Evolutionary conservation across 1,139 yeast species (phyloP).

Genomic region (Yamadazyma spencermartinsiae): DNA sequence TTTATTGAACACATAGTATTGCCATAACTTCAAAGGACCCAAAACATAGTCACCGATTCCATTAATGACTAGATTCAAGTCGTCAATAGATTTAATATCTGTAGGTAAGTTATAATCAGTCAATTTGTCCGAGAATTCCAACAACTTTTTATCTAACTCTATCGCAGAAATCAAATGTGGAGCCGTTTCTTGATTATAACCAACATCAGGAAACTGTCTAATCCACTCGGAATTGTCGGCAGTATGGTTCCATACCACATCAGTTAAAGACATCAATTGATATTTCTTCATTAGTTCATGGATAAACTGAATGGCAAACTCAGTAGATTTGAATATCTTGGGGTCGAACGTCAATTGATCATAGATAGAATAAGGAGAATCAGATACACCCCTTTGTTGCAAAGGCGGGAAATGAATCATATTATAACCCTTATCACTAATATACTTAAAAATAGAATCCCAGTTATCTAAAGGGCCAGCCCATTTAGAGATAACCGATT

Average conservation of each 20-base stretch:
- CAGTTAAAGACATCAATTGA: constrained; percentile 76
- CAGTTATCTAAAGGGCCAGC: constrained; percentile 68
- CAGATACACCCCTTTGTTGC: constrained; percentile 82
- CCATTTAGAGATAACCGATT: constrained; percentile 90
- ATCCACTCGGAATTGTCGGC: constrained; percentile 90
- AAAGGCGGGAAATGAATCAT: constrained; percentile 96
- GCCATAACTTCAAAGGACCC: constrained; percentile 75
- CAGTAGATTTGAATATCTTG: constrained; percentile 49
- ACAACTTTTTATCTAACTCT: constrained; percentile 70
- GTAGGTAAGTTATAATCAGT: constrained; percentile 61
- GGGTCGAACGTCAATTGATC: constrained; percentile 85
- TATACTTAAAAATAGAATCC: constrained; percentile 61
- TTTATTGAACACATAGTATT: constrained; percentile 74
- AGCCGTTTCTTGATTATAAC: constrained; percentile 82
- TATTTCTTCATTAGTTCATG: constrained; percentile 51
- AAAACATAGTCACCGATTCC: constrained; percentile 71
- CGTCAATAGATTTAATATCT: constrained; percentile 46
- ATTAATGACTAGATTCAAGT: constrained; percentile 59
- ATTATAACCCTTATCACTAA: constrained; percentile 79
- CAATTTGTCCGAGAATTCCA: constrained; percentile 62
- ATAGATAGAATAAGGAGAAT: constrained; percentile 89
- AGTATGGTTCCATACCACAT: constrained; percentile 92
- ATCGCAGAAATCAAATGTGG: constrained; percentile 86
- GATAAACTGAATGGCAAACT: constrained; percentile 29
- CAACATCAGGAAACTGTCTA: constrained; percentile 82